Evolutionary conservation across 495 filamentous ascomycete genomes (phyloP), one percentile per base, ranked within the genome.

Genomic region (Neurospora sp.): DNA sequence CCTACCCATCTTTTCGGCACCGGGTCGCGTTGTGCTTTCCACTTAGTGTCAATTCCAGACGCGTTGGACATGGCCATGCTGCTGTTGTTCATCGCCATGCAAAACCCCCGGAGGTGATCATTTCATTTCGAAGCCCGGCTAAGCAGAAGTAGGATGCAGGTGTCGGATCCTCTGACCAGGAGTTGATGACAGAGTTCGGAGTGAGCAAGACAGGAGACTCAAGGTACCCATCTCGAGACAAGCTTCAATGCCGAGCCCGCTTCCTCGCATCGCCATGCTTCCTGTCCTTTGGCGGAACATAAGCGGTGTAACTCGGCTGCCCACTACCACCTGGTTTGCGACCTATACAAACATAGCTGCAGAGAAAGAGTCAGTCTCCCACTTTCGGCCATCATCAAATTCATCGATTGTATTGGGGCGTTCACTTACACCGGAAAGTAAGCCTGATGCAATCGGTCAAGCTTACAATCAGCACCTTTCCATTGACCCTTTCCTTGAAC

Each of bases 381-480:
- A 76, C 71, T 39, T 72, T 69, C n/a, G 31, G 59, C 43, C 17
- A 15, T 43, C 66, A 69, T n/a, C 24, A 28, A 48, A 59, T 59
- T 6, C 4, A 59, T 15, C 11, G 21, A 11, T 59, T 15, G 48
- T 7, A 70, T 69, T 43, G 28, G 48, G 31, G 38, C 40, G 38
- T 28, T 5, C n/a, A 86, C 91, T 82, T 79, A 93, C 90, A 93
- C 79, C 54, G 91, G 92, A 74, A 93, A 93, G 79, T 94, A 94
- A 72, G 92, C 88, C 84, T 88, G 21, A 9, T 31, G 69, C 28
- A 59, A 28, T 34, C 19, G n/a, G 10, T 1, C n/a, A 37, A 71
- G 2, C 21, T 13, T 13, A 43, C 9, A 59, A n/a, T 54, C 21
- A 54, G 70, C 19, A 17, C 13, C 17, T 9, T 15, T 37, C 11